phyloP scores from a whole-genome alignment of 176 grass and related monocot genomes.

The Phyllostachys edulis region DNA sequence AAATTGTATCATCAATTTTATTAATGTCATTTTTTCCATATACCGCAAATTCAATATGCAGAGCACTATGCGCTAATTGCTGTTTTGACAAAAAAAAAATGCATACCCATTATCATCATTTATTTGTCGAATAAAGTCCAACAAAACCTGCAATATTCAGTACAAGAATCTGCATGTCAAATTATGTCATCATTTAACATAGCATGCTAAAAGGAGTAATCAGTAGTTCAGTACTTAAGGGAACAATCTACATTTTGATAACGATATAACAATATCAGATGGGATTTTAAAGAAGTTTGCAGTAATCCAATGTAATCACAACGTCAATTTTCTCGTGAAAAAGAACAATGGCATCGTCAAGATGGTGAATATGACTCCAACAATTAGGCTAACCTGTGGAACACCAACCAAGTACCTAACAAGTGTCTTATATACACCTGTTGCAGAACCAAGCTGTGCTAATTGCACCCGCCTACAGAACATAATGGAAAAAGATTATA shows the following conservation, averaged over 20 bases:
- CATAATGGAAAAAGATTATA: constrained; percentile 23
- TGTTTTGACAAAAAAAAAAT: constrained; percentile 18
- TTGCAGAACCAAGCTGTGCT: constrained; percentile 89
- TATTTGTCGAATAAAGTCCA: constrained; percentile 94
- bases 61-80: not conserved
- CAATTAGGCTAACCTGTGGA: constrained; percentile 62
- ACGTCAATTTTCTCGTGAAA: not conserved
- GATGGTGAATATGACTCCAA: constrained; percentile 14
- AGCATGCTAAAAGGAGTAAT: constrained; percentile 10
- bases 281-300: not conserved
- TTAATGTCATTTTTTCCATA: not conserved
- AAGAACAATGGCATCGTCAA: not conserved
- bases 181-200: constrained; percentile 15
- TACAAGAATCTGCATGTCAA: constrained; percentile 25
- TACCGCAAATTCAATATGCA: not conserved
- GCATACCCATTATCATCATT: constrained; percentile 94
- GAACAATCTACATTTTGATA: constrained; percentile 1
- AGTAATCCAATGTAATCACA: constrained; percentile 6
- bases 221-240: not conserved
- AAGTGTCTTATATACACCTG: constrained; percentile 98
- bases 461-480: constrained; percentile 80
- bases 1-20: constrained; percentile 4
- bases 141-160: constrained; percentile 66
- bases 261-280: not conserved
- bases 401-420: constrained; percentile 99